These are phyloP conservation scores for Calonectria hongkongensis DNA, from an alignment of 2,329 filamentous ascomycete genomes.

Conservation along the genomic window DNA sequence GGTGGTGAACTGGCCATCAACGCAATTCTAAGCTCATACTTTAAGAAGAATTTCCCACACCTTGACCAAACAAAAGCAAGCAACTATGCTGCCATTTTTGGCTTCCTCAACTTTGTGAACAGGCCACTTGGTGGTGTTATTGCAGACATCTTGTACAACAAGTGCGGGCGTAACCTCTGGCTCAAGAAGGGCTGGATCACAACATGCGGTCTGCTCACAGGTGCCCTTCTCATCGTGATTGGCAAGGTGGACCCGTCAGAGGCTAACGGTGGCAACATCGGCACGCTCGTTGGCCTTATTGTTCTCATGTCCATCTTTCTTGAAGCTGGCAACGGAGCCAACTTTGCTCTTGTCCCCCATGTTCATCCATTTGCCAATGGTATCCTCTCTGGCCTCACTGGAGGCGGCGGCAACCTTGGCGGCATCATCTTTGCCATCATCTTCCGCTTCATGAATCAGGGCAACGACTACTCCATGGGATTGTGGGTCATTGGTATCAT, in stretches of 20 bases:
- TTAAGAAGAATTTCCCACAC: constrained; percentile 75
- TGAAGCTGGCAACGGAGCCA: constrained; percentile 89
- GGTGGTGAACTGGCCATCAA: constrained; percentile 79
- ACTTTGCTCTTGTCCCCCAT: constrained; percentile 91
- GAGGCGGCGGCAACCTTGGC: constrained; percentile 88
- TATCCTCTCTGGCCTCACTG: constrained; percentile 83
- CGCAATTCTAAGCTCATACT: constrained; percentile 75
- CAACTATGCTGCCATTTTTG: constrained; percentile 83
- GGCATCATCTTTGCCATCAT: constrained; percentile 90
- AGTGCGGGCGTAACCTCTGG: constrained; percentile 59
- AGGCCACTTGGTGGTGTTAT: constrained; percentile 79
- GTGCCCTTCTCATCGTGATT: constrained; percentile 76
- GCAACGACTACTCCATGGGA: constrained; percentile 78
- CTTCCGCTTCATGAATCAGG: constrained; percentile 81
- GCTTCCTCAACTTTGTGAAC: constrained; percentile 81
- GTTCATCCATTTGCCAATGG: constrained; percentile 90
- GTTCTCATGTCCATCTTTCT: constrained; percentile 87
- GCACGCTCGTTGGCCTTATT: constrained; percentile 85
- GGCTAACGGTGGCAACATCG: constrained; percentile 60
- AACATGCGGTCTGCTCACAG: constrained; percentile 75
- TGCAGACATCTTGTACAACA: constrained; percentile 70
- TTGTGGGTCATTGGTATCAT: constrained; percentile 91
- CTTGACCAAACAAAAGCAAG: constrained; percentile 74
- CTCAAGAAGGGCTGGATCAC: constrained; percentile 68
- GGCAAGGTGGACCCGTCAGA: constrained; percentile 78